Conservation (phyloP, 2,329 filamentous ascomycete genomes). For the Helicocarpus griseus region DNA sequence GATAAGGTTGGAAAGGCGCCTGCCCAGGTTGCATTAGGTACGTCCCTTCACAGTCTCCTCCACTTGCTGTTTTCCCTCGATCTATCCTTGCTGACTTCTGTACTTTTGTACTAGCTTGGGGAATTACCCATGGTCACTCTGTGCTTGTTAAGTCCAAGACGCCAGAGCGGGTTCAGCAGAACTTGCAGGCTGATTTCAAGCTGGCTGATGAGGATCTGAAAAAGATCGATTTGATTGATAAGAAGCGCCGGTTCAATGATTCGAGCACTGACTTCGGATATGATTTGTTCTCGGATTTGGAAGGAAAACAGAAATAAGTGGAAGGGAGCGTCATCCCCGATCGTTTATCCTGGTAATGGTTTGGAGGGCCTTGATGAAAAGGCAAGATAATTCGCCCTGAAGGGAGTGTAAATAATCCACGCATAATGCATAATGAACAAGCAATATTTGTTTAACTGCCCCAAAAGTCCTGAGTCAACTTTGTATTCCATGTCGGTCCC, state of each 20-base stretch:
- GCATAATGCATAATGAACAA: no score
- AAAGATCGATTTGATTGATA: slow-evolving; percentile 47
- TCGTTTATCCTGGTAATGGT: no score
- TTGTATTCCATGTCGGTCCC: no score
- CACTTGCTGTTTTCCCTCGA: not conserved
- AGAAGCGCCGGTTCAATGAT: slow-evolving; percentile 55
- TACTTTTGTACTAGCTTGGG: slow-evolving; percentile 37
- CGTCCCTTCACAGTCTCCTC: slow-evolving; percentile 6
- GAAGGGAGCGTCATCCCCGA: no score
- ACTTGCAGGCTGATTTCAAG: slow-evolving; percentile 47
- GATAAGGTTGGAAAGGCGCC: slow-evolving; percentile 43
- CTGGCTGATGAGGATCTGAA: slow-evolving; percentile 48
- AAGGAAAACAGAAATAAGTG: slow-evolving; percentile 40
- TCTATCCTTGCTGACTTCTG: not conserved
- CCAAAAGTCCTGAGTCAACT: no score
- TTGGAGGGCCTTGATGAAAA: not conserved
- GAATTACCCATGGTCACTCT: slow-evolving; percentile 40
- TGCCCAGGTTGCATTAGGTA: slow-evolving; percentile 43
- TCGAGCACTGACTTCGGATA: slow-evolving; percentile 46
- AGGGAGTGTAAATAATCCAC: no score
- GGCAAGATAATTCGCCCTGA: no score
- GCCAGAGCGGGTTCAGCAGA: slow-evolving; percentile 32
- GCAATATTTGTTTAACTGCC: no score
- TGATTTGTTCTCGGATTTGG: slow-evolving; percentile 50
- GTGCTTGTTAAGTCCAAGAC: slow-evolving; percentile 47